These are phyloP conservation scores for Eucalyptus tenuipes DNA, from an alignment of 345 rosid genomes.

Conservation along the genomic window DNA sequence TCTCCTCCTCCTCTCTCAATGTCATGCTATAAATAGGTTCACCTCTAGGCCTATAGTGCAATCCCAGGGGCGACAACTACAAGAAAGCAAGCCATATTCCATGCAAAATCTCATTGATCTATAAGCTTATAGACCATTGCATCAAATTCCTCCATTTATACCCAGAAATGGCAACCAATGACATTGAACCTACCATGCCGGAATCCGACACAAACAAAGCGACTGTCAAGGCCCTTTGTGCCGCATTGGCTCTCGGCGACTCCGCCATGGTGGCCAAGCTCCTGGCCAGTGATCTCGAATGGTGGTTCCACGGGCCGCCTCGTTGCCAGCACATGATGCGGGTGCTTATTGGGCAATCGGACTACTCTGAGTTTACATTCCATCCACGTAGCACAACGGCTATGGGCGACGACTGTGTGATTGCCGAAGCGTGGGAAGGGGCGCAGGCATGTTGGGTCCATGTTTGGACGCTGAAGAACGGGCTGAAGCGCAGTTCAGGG, in stretches of 20 bases:
- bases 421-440: conserved; percentile 84
- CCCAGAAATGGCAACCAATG: background rate
- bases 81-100: background rate
- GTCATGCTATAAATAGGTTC: background rate
- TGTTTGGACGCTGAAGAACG: conserved; percentile 62
- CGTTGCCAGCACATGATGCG: conserved; percentile 70
- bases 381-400: conserved; percentile 53
- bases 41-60: background rate
- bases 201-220: conserved; percentile 4
- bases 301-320: conserved; percentile 91
- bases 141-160: background rate
- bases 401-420: conserved; percentile 39
- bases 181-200: background rate
- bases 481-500: conserved; percentile 48
- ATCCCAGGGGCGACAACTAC: background rate
- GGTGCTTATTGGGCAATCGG: conserved; percentile 46
- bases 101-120: background rate
- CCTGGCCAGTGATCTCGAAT: conserved; percentile 60
- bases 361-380: conserved; percentile 32
- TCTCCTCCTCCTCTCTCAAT: no score
- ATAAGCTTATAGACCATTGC: background rate
- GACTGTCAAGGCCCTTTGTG: conserved; percentile 25
- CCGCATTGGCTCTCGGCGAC: conserved; percentile 29
- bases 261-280: conserved; percentile 15
- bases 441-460: conserved; percentile 71